phyloP scores from a whole-genome alignment of 1,284 basidiomycete genomes.

The Pterula multifida region DNA sequence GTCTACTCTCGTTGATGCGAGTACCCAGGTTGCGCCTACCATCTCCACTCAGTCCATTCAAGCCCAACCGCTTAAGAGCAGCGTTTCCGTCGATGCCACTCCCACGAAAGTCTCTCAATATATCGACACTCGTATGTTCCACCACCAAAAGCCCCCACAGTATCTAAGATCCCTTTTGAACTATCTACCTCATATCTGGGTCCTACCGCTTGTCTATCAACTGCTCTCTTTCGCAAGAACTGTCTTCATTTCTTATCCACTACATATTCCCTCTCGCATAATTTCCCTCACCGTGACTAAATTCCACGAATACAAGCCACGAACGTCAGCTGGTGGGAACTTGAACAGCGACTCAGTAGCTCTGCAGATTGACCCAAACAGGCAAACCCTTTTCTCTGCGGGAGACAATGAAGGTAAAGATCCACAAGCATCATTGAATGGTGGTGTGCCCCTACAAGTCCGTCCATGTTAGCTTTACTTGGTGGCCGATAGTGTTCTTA shows the following conservation, averaged over 20 bases:
- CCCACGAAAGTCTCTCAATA: not conserved
- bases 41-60: slow-evolving; percentile 21
- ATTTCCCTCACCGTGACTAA: slow-evolving; percentile 20
- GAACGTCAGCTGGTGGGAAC: no score
- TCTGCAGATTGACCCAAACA: no score
- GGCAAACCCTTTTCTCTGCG: no score
- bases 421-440: no score
- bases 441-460: no score
- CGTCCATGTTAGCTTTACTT: no score
- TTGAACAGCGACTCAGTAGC: no score
- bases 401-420: no score
- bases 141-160: not conserved
- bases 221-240: slow-evolving; percentile 32
- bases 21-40: slow-evolving; percentile 19
- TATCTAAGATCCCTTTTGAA: not conserved
- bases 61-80: slow-evolving; percentile 15
- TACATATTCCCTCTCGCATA: slow-evolving; percentile 28
- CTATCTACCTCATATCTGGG: slow-evolving; percentile 14
- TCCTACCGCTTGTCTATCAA: slow-evolving; percentile 29
- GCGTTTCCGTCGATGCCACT: not conserved
- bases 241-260: slow-evolving; percentile 30
- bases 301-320: slow-evolving; percentile 17
- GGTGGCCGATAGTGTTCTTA: no score
- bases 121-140: not conserved
- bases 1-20: slow-evolving; percentile 20